Conservation (phyloP, 2,329 filamentous ascomycete species). For the Aspergillus brasiliensis region DNA sequence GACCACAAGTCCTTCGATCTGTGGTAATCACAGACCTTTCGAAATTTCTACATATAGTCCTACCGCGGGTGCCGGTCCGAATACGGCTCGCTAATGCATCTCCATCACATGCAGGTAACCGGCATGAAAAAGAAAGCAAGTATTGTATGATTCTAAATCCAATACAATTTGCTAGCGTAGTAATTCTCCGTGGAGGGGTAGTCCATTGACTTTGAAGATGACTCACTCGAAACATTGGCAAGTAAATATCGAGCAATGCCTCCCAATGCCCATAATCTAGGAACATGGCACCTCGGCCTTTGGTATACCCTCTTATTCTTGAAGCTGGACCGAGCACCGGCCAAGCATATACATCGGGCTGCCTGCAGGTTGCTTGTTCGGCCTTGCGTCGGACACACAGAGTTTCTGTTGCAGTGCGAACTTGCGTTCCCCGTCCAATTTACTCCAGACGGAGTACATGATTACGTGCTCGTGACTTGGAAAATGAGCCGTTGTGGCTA, state of each 20-base stretch:
- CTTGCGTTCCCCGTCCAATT: not conserved
- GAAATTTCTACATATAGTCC: not conserved
- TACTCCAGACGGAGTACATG: not conserved
- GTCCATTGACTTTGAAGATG: not conserved
- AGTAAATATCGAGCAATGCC: not conserved
- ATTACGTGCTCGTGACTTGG: not conserved
- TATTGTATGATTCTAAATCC: too few species aligned
- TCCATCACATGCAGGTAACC: not conserved
- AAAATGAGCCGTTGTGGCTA: not conserved
- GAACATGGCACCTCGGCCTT: not conserved
- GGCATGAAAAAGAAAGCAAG: not conserved
- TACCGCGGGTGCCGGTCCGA: not conserved
- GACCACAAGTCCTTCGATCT: not conserved
- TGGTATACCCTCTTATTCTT: too few species aligned
- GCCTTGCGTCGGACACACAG: not conserved
- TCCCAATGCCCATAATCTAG: not conserved
- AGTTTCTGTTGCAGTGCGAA: not conserved
- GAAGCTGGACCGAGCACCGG: too few species aligned
- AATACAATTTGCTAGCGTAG: not conserved
- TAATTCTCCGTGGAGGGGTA: not conserved
- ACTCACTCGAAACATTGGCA: not conserved
- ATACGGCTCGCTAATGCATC: not conserved
- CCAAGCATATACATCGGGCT: too few species aligned
- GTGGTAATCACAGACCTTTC: not conserved
- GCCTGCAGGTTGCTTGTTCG: not conserved